Percentiles rank a stretch among this genome's conserved stretches.
Evolutionary conservation across 768 basidiomycete species (phyloP).

Genomic region (Trametes cinnabarina): DNA sequence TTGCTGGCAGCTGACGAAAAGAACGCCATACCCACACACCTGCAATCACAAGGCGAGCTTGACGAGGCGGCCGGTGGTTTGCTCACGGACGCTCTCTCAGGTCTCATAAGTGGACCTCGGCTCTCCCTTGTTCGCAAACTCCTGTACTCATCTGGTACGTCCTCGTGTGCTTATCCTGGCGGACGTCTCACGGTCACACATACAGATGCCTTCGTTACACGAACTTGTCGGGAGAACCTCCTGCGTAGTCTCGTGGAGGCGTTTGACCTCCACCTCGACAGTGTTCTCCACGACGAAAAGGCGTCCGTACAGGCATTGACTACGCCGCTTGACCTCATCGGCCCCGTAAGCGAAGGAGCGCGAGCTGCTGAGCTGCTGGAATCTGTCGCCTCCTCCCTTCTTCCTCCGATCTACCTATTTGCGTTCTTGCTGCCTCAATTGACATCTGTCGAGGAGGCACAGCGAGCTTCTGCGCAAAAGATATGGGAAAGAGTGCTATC

Average conservation of each 20-base stretch:
- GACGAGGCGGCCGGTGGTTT: constrained; percentile 42
- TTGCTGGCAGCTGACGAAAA: constrained; percentile 43
- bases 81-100: constrained; percentile 38
- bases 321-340: constrained; percentile 34
- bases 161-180: neutral
- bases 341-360: constrained; percentile 10
- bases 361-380: neutral
- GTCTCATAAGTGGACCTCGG: constrained; percentile 25
- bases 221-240: constrained; percentile 33
- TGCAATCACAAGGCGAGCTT: constrained; percentile 46
- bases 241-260: constrained; percentile 33
- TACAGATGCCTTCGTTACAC: constrained; percentile 31
- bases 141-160: constrained; percentile 42
- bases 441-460: constrained; percentile 21
- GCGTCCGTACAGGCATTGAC: constrained; percentile 26
- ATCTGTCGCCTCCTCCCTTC: constrained; percentile 23
- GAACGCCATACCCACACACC: constrained; percentile 41
- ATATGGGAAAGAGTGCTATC: constrained; percentile 35
- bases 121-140: constrained; percentile 39
- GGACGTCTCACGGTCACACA: neutral
- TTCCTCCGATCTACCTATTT: constrained; percentile 48
- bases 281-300: constrained; percentile 32
- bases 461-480: constrained; percentile 20
- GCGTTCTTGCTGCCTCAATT: constrained; percentile 46
- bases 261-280: constrained; percentile 37